Evolutionary conservation across 345 rosid genomes (phyloP).

Genomic region (Stellera chamaejasme): DNA sequence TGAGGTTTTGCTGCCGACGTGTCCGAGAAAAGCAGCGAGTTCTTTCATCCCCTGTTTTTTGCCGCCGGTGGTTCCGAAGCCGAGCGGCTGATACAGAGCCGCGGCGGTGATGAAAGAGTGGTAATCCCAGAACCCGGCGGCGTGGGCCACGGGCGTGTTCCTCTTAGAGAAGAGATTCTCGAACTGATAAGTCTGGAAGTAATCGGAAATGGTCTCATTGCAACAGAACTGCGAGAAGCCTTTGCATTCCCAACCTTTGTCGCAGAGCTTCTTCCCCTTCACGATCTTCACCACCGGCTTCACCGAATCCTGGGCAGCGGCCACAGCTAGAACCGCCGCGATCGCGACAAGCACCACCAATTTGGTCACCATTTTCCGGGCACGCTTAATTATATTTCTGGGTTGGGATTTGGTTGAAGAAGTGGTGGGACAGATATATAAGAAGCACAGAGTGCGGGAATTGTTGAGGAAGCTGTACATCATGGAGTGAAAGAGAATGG

Average conservation of each 20-base stretch:
- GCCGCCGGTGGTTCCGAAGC: slow-evolving; percentile 62
- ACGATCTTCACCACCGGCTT: slow-evolving; percentile 57
- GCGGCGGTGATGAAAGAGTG: slow-evolving; percentile 67
- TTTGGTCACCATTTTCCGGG: slow-evolving; percentile 30
- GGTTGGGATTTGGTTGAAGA: background rate
- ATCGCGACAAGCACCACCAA: slow-evolving; percentile 14
- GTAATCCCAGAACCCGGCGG: slow-evolving; percentile 70
- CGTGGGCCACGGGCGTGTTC: slow-evolving; percentile 72
- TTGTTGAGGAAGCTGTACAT: background rate
- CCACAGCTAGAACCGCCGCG: slow-evolving; percentile 13
- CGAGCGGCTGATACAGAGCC: slow-evolving; percentile 55
- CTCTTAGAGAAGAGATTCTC: slow-evolving; percentile 64
- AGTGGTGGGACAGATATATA: slow-evolving; percentile 4
- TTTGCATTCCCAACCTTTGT: slow-evolving; percentile 78
- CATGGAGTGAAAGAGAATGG: slow-evolving; percentile 27
- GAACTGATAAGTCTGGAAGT: slow-evolving; percentile 63
- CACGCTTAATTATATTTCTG: background rate
- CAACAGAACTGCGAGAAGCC: slow-evolving; percentile 55
- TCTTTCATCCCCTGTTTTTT: slow-evolving; percentile 52
- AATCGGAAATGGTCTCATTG: slow-evolving; percentile 60
- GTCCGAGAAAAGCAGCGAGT: slow-evolving; percentile 70
- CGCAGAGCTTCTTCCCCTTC: slow-evolving; percentile 58
- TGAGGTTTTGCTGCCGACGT: slow-evolving; percentile 80
- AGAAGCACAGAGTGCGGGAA: background rate
- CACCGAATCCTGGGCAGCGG: slow-evolving; percentile 19